Evolutionary conservation across 495 filamentous ascomycete genomes (phyloP).

Genomic region (Daldinia decipiens): DNA sequence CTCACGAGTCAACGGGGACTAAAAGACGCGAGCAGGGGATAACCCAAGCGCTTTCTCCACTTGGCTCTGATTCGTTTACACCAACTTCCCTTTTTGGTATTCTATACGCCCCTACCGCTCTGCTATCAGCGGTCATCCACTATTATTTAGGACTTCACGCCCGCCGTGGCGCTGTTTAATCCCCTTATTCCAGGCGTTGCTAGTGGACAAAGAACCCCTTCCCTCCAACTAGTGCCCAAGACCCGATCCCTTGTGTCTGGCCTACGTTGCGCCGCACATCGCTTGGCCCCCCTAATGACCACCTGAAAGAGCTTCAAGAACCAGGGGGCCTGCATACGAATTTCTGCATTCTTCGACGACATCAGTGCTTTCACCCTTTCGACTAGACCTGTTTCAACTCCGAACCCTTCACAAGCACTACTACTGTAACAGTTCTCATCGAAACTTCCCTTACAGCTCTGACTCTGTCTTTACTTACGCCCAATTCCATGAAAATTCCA

Average conservation of each 20-base stretch:
- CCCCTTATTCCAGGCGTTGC: conserved; percentile 28
- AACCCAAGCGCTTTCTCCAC: conserved; percentile 29
- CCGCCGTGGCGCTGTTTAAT: conserved; percentile 21
- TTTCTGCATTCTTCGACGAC: conserved; percentile 41
- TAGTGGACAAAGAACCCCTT: conserved; percentile 32
- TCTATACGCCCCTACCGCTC: conserved; percentile 14
- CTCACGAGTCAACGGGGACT: conserved; percentile 24
- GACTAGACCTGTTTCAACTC: conserved; percentile 40
- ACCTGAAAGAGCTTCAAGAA: conserved; percentile 36
- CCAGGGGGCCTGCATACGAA: conserved; percentile 34
- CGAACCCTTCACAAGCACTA: conserved; percentile 21
- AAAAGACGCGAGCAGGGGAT: conserved; percentile 24
- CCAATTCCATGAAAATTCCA: conserved; percentile 14
- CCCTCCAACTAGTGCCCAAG: conserved; percentile 36
- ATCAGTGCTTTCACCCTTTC: conserved; percentile 44
- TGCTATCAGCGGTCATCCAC: not conserved
- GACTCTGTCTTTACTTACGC: conserved; percentile 4
- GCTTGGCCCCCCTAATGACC: conserved; percentile 26
- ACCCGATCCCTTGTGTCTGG: conserved; percentile 37
- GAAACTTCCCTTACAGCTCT: conserved; percentile 27
- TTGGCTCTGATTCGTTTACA: conserved; percentile 26
- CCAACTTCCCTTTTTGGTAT: conserved; percentile 31
- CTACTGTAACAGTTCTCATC: conserved; percentile 22
- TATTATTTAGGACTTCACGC: conserved; percentile 13
- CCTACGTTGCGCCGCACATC: conserved; percentile 38